A percentile compares a stretch with the other conserved stretches of the same genome.
These are phyloP conservation scores for Teratosphaeria gauchensis DNA, from an alignment of 2,329 filamentous ascomycete genomes.

Conservation along the genomic window DNA sequence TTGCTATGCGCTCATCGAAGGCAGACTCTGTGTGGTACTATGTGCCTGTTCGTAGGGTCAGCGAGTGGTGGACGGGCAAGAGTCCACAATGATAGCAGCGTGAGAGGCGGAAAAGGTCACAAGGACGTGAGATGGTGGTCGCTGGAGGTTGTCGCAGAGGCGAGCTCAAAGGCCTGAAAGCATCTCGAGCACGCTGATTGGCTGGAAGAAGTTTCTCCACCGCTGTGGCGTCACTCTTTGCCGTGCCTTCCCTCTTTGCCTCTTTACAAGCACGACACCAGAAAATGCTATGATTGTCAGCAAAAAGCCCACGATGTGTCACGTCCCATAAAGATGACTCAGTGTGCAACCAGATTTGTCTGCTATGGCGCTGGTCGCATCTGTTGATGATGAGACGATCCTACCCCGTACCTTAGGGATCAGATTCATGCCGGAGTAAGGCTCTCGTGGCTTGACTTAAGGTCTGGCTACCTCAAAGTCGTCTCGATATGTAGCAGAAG, in stretches of 20 bases:
- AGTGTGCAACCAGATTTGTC: too few species aligned
- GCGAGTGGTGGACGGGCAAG: not conserved
- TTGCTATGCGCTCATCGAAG: conserved; percentile 7
- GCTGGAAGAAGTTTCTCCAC: not conserved
- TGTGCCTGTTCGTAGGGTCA: not conserved
- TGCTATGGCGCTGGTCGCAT: too few species aligned
- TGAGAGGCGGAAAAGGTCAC: not conserved
- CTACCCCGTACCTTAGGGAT: too few species aligned
- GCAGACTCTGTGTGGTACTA: not conserved
- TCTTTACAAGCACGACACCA: not conserved
- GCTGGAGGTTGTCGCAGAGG: not conserved
- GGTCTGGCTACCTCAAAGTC: too few species aligned
- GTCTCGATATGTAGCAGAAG: too few species aligned
- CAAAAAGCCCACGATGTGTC: too few species aligned
- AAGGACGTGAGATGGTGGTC: not conserved
- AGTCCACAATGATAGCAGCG: not conserved
- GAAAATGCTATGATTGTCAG: not conserved
- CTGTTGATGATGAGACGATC: too few species aligned
- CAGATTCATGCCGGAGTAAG: too few species aligned
- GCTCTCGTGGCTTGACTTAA: too few species aligned
- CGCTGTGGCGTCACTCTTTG: not conserved
- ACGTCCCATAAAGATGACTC: too few species aligned
- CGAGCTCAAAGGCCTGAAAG: not conserved
- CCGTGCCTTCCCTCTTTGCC: not conserved
- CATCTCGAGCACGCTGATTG: not conserved